These are phyloP conservation scores for Candida maesae DNA, from an alignment of 805 yeast species.

Conservation along the genomic window DNA sequence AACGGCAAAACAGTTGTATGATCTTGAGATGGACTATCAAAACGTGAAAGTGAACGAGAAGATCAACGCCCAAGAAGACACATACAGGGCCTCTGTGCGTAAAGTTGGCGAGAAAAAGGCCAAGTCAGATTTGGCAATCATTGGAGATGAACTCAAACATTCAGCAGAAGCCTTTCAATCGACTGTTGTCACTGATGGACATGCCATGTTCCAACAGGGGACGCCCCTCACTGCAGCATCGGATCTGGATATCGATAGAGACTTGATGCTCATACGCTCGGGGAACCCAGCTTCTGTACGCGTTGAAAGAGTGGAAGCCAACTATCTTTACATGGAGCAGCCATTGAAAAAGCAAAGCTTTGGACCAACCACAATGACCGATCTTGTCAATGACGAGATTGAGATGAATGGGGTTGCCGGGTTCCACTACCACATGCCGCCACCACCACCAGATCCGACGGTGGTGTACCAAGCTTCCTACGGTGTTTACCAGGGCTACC, in stretches of 20 bases:
- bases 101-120: conserved; percentile 20
- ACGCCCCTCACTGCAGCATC: conserved; percentile 12
- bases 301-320: conserved; percentile 20
- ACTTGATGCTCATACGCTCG: conserved; percentile 13
- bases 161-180: conserved; percentile 2
- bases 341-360: conserved; percentile 12
- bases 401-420: conserved; percentile 18
- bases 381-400: conserved; percentile 24
- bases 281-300: conserved; percentile 3
- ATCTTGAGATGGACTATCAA: conserved; percentile 16
- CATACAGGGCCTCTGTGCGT: conserved; percentile 17
- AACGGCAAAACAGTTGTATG: not conserved
- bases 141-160: conserved; percentile 13
- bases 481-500: not conserved
- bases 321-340: conserved; percentile 20
- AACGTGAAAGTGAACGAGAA: conserved; percentile 13
- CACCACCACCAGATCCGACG: not conserved
- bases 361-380: conserved; percentile 27
- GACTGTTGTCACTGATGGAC: not conserved
- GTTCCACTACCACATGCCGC: conserved; percentile 9
- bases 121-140: conserved; percentile 13
- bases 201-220: conserved; percentile 1
- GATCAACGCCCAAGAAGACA: conserved; percentile 6
- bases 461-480: not conserved
- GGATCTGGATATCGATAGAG: conserved; percentile 18